A percentile compares a stretch with the other conserved stretches of the same genome.
Evolutionary conservation across 768 basidiomycete species (phyloP).

Genomic region (Favolaschia claudopus): DNA sequence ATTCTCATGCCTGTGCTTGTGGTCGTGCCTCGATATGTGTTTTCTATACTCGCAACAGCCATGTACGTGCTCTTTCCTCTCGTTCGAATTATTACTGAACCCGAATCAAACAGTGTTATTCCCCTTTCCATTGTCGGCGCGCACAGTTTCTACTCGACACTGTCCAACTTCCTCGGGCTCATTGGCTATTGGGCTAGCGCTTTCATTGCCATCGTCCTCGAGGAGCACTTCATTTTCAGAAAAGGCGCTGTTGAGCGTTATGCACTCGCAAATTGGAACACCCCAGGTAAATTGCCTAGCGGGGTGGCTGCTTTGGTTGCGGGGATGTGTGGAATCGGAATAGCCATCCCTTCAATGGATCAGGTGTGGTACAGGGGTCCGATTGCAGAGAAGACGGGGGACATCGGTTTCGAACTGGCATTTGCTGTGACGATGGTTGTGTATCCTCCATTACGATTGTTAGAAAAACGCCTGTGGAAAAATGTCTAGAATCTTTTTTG

Average conservation of each 20-base stretch:
- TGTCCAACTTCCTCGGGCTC: constrained; percentile 79
- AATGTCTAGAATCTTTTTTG: constrained; percentile 14
- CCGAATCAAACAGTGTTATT: constrained; percentile 56
- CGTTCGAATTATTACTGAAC: background rate
- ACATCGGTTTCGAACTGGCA: constrained; percentile 85
- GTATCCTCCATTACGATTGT: constrained; percentile 63
- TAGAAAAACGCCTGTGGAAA: constrained; percentile 50
- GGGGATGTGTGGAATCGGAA: constrained; percentile 57
- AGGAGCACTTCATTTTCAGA: constrained; percentile 77
- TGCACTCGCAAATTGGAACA: constrained; percentile 64
- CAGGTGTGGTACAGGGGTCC: constrained; percentile 84
- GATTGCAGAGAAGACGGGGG: constrained; percentile 71
- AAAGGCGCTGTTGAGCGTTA: constrained; percentile 59
- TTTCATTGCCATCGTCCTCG: constrained; percentile 66
- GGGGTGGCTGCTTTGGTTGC: constrained; percentile 73
- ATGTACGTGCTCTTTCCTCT: constrained; percentile 54
- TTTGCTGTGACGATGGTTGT: constrained; percentile 60
- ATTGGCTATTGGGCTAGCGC: constrained; percentile 74
- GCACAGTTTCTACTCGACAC: constrained; percentile 72
- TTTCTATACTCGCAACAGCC: constrained; percentile 74
- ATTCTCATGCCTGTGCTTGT: constrained; percentile 66
- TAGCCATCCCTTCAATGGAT: constrained; percentile 73
- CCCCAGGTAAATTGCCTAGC: constrained; percentile 61
- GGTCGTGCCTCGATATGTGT: constrained; percentile 76
- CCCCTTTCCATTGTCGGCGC: constrained; percentile 79